phyloP scores from a whole-genome alignment of 1,284 basidiomycete genomes.

The Ustilago crameri region DNA sequence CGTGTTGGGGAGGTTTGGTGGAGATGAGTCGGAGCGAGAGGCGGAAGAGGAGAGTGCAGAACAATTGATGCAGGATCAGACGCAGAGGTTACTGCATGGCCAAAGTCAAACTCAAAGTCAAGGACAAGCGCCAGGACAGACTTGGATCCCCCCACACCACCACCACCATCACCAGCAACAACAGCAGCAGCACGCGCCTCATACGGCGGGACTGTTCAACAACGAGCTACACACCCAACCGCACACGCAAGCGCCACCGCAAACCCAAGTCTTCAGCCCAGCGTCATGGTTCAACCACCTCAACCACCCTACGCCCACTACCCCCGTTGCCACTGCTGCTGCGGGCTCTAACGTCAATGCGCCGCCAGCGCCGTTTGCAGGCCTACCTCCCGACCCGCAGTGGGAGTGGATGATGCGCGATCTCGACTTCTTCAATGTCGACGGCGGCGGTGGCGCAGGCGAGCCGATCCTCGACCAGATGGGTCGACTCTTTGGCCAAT shows the following conservation, averaged over 20 bases:
- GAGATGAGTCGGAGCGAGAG: not conserved
- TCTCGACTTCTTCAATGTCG: constrained; percentile 35
- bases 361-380: too few relatives aligned
- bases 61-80: constrained; percentile 3
- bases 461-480: constrained; percentile 50
- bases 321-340: not conserved
- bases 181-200: constrained; percentile 1
- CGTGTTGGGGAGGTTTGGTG: constrained; percentile 18
- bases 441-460: constrained; percentile 42
- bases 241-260: not conserved
- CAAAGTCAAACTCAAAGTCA: too few relatives aligned
- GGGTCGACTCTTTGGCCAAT: constrained; percentile 29
- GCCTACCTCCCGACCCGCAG: constrained; percentile 7
- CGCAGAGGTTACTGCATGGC: too few relatives aligned
- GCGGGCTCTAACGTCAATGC: too few relatives aligned
- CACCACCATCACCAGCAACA: constrained; percentile 1
- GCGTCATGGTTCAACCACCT: constrained; percentile 20
- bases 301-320: not conserved
- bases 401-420: constrained; percentile 52
- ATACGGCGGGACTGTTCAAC: not conserved
- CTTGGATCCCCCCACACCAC: constrained; percentile 1
- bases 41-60: constrained; percentile 1
- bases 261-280: constrained; percentile 3
- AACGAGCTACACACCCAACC: too few relatives aligned
- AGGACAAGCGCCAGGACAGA: not conserved